Evolutionary conservation across 2,329 filamentous ascomycete genomes (phyloP).

Genomic region (Neoarthrinium moseri): DNA sequence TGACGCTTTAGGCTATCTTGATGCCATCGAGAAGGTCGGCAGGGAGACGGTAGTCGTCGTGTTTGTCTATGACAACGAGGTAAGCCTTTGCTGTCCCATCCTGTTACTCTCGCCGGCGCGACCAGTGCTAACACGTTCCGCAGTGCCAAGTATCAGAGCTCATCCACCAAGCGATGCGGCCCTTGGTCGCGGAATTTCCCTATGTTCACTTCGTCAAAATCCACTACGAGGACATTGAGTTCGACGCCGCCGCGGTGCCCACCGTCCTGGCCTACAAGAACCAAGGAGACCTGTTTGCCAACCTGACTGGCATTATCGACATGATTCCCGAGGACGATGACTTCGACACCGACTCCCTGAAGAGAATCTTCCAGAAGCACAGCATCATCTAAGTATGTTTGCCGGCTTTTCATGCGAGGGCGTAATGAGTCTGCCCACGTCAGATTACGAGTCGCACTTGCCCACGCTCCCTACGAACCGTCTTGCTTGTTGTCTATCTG

Average conservation of each 20-base stretch:
- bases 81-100: slow-evolving; percentile 44
- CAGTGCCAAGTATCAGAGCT: slow-evolving; percentile 77
- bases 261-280: slow-evolving; percentile 86
- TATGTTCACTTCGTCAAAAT: slow-evolving; percentile 86
- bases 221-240: slow-evolving; percentile 88
- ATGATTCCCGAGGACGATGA: slow-evolving; percentile 73
- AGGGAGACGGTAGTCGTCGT: slow-evolving; percentile 84
- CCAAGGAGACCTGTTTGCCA: slow-evolving; percentile 85
- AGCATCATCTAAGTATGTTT: slow-evolving; percentile 44
- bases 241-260: slow-evolving; percentile 84
- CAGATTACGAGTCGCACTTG: too few species aligned
- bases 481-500: slow-evolving; percentile 4
- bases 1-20: slow-evolving; percentile 89
- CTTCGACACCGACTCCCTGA: slow-evolving; percentile 54
- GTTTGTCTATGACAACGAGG: slow-evolving; percentile 86
- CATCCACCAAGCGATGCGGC: slow-evolving; percentile 75
- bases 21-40: slow-evolving; percentile 88
- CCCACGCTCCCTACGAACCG: neutral
- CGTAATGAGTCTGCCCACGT: neutral
- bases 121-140: slow-evolving; percentile 18
- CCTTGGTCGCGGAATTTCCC: slow-evolving; percentile 69
- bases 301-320: slow-evolving; percentile 81
- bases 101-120: neutral
- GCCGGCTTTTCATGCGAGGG: neutral
- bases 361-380: slow-evolving; percentile 51